Percentiles rank a stretch among this genome's conserved stretches.
phyloP scores from a whole-genome alignment of 2,329 filamentous ascomycete genomes.

The Eutypella sp. region DNA sequence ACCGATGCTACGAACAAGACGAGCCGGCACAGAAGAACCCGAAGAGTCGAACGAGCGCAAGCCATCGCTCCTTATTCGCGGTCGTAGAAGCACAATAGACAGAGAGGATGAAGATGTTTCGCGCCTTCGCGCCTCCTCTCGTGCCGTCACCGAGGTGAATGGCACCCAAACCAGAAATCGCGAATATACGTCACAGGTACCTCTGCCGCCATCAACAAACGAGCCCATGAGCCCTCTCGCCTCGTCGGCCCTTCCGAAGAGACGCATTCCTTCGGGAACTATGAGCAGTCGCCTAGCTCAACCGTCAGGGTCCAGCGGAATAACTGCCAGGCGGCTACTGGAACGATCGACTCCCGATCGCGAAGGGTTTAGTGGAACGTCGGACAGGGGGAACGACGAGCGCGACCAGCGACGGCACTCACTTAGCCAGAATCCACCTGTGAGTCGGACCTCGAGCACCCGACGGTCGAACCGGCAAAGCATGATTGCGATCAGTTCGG shows the following conservation, averaged over 20 bases:
- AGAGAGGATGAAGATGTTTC: constrained; percentile 46
- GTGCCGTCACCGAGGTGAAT: constrained; percentile 53
- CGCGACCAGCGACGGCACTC: constrained; percentile 41
- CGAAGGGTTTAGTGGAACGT: constrained; percentile 28
- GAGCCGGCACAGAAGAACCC: constrained; percentile 42
- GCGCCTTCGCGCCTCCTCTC: constrained; percentile 52
- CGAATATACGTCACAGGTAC: constrained; percentile 35
- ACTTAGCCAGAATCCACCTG: constrained; percentile 35
- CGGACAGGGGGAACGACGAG: constrained; percentile 36
- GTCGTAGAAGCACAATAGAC: constrained; percentile 41
- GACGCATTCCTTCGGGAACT: constrained; percentile 46
- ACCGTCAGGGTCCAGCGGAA: constrained; percentile 31
- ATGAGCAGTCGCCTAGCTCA: constrained; percentile 42
- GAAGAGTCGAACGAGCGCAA: constrained; percentile 37
- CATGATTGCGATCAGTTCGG: constrained; percentile 34
- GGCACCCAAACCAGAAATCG: constrained; percentile 30
- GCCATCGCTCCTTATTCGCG: constrained; percentile 40
- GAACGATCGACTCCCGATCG: constrained; percentile 40
- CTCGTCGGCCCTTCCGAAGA: constrained; percentile 46
- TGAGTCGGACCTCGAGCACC: constrained; percentile 43
- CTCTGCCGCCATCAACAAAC: constrained; percentile 28
- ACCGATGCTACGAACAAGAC: constrained; percentile 41
- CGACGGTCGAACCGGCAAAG: constrained; percentile 39
- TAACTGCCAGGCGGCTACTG: constrained; percentile 40
- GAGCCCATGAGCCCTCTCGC: constrained; percentile 30